Percentiles rank a stretch among this genome's conserved stretches.
Conservation (phyloP, 208 protist species). For the Acanthamoeba divionensis region DNA sequence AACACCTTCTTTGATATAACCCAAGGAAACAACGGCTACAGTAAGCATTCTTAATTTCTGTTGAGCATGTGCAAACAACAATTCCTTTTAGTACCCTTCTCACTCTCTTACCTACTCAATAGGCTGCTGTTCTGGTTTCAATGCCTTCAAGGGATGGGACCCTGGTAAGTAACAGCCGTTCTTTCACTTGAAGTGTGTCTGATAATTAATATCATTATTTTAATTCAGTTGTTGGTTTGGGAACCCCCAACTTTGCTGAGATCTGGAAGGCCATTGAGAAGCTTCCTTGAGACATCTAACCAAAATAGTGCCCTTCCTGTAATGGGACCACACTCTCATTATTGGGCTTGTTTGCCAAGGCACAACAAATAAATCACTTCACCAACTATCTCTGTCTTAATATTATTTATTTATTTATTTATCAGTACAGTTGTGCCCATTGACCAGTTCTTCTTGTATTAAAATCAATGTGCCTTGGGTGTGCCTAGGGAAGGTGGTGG, state of each 20-base stretch:
- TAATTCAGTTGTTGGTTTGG: not conserved
- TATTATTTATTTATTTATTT: too few relatives aligned
- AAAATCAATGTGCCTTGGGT: too few relatives aligned
- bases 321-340: too few relatives aligned
- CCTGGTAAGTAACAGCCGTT: not conserved
- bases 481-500: too few relatives aligned
- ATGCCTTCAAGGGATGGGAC: conserved; percentile 27
- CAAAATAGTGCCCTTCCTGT: too few relatives aligned
- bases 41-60: not conserved
- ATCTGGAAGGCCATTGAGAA: not conserved
- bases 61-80: not conserved
- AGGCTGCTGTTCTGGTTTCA: conserved; percentile 38
- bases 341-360: too few relatives aligned
- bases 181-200: not conserved
- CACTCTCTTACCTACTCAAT: not conserved
- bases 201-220: not conserved
- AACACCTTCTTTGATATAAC: conserved; percentile 71
- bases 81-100: not conserved
- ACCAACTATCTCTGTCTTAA: too few relatives aligned
- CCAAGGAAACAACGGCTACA: conserved; percentile 59
- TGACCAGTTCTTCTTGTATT: too few relatives aligned
- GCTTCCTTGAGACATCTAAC: not conserved
- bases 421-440: too few relatives aligned
- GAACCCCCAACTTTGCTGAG: conserved; percentile 18
- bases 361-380: too few relatives aligned